Evolutionary conservation across 768 basidiomycete species (phyloP), one percentile per base, ranked within the genome.

Genomic region (Russula earlei): DNA sequence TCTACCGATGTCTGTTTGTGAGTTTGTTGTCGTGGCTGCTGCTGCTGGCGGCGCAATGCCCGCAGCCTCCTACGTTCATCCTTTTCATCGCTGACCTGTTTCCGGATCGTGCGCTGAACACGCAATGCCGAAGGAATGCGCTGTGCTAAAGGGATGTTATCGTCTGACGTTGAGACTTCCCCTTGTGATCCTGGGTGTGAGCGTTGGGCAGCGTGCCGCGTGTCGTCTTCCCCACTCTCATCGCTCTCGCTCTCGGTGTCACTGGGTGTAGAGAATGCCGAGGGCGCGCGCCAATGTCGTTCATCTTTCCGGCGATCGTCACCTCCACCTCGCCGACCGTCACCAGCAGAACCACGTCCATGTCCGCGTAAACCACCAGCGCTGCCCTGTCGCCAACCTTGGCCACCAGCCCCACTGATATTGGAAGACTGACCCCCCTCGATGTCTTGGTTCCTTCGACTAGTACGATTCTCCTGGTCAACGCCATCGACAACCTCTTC

Each of bases 91-190:
- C 76, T 76, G 22, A 87, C 81, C 65, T 89, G 79, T 43, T 75
- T 74, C 19, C 88, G 79, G 52, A 95, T 87, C 5, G 85, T 83
- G 63, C 80, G 82, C 64, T 95, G 92, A 10, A 90, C 91, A 3
- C 75, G 78, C 55, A 95, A 70, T 4, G 92, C 92, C 1, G 83
- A 84, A 4, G 91, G 92, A 52, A 91, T 89, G 29, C 83, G 76
- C 60, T 80, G 82, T 3, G 91, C 92, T 15, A 95, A 76, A 1
- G 92, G 92, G 1, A 91, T 74, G 62, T 95, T 85, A 52, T 88
- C 64, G 2, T 36, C 54, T 1, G 59, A 60, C 8, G 52, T 34
- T 19, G 44, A 20, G 24, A 22, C 22, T 24, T 49, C 53, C 29
- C 38, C 40, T 48, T 43, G 63, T 47, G 64, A 60, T 31, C 37